A percentile compares a stretch with the other conserved stretches of the same genome.
Evolutionary conservation across 495 filamentous ascomycete genomes (phyloP).

Genomic region (Rusavskia elegans): DNA sequence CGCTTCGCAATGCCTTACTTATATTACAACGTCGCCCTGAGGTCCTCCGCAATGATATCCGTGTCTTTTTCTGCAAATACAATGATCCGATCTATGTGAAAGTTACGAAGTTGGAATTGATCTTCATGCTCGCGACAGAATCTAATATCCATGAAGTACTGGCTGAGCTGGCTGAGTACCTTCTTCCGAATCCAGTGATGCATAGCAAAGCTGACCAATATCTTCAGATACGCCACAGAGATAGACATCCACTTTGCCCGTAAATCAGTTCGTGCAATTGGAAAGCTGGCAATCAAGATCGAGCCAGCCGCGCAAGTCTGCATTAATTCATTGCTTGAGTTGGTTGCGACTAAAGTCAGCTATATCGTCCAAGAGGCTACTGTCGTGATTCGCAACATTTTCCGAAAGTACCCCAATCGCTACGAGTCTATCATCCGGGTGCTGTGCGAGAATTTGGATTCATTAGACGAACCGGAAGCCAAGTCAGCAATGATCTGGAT

Average conservation of each 20-base stretch:
- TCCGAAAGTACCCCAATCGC: constrained; percentile 96
- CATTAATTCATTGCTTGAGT: constrained; percentile 81
- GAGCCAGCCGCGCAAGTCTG: constrained; percentile 81
- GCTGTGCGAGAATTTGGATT: constrained; percentile 91
- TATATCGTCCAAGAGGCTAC: constrained; percentile 99
- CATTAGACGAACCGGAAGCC: constrained; percentile 94
- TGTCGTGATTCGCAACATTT: constrained; percentile 97
- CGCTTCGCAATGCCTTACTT: constrained; percentile 81
- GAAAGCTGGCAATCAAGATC: constrained; percentile 97
- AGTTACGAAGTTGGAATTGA: constrained; percentile 95
- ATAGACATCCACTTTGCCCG: constrained; percentile 98
- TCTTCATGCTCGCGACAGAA: constrained; percentile 96
- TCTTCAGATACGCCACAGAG: constrained; percentile 69
- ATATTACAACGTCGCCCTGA: constrained; percentile 90
- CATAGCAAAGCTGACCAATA: neutral
- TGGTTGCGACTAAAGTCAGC: constrained; percentile 96
- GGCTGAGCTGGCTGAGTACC: constrained; percentile 81
- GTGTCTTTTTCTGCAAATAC: constrained; percentile 99
- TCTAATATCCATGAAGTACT: constrained; percentile 92
- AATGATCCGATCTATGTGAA: constrained; percentile 99
- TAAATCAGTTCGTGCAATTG: constrained; percentile 93
- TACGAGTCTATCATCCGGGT: constrained; percentile 96
- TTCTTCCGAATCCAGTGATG: neutral
- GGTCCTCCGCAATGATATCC: constrained; percentile 88
- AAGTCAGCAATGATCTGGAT: constrained; percentile 99